These are phyloP conservation scores for Syzygium aqueum DNA, from an alignment of 345 rosid genomes.

Conservation along the genomic window DNA sequence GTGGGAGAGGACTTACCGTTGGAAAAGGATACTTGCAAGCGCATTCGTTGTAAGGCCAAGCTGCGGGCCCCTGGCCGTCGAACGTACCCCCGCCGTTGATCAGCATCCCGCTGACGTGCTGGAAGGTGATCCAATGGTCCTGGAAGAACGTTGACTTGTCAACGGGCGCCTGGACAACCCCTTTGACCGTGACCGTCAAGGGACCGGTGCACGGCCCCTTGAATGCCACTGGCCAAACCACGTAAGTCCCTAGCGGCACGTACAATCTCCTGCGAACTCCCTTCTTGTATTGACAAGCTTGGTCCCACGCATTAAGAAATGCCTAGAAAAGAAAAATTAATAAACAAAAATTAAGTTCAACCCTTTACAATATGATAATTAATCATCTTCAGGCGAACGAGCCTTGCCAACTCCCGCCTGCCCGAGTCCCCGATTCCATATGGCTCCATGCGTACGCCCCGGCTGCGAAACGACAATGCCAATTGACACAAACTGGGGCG, in stretches of 20 bases:
- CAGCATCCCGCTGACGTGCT: constrained; percentile 3
- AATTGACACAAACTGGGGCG: not conserved
- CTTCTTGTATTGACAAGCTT: constrained; percentile 8
- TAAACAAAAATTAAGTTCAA: not conserved
- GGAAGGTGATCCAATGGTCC: constrained; percentile 15
- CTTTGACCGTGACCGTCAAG: not conserved
- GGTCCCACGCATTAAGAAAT: constrained; percentile 14
- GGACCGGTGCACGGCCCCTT: constrained; percentile 25
- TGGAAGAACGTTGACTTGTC: not conserved
- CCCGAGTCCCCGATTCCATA: not conserved
- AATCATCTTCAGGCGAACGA: not conserved
- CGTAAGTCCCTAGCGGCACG: constrained; percentile 15
- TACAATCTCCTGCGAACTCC: not conserved
- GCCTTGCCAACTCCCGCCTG: not conserved
- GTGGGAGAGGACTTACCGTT: constrained; percentile 1
- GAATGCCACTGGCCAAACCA: not conserved
- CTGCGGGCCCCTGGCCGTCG: constrained; percentile 21
- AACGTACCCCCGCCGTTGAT: constrained; percentile 16
- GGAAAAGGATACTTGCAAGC: constrained; percentile 12
- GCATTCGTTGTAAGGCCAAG: constrained; percentile 18
- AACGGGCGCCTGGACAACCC: constrained; percentile 10
- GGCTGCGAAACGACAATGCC: no score
- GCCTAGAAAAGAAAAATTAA: not conserved
- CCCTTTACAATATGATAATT: not conserved
- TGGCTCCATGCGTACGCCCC: no score